Conservation (phyloP, 495 filamentous ascomycete genomes). For the Penicilliopsis zonata region DNA sequence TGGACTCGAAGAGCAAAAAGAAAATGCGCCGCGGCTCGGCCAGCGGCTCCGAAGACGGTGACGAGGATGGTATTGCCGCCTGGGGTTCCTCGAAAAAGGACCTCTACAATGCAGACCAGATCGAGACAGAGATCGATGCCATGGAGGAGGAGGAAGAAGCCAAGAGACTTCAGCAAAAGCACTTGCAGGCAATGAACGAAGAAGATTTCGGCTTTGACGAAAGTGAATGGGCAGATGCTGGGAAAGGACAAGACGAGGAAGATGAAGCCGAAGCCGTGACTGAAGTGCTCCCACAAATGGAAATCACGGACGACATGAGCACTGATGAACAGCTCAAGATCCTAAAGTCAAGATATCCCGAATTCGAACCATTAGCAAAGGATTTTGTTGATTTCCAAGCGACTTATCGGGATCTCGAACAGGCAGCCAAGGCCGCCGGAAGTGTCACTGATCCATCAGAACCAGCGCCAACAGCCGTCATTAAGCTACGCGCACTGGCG, state of each 20-base stretch:
- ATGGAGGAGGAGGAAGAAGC: slow-evolving; percentile 88
- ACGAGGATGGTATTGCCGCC: slow-evolving; percentile 63
- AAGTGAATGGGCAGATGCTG: slow-evolving; percentile 57
- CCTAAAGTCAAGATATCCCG: slow-evolving; percentile 71
- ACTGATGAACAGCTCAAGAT: slow-evolving; percentile 64
- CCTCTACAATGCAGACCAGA: slow-evolving; percentile 83
- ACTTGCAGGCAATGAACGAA: slow-evolving; percentile 70
- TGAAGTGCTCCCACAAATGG: slow-evolving; percentile 70
- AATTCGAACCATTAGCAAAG: slow-evolving; percentile 74
- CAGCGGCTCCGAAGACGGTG: slow-evolving; percentile 38
- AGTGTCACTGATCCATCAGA: slow-evolving; percentile 17
- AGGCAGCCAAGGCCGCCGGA: slow-evolving; percentile 44
- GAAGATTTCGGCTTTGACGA: slow-evolving; percentile 90
- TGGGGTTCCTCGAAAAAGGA: slow-evolving; percentile 83
- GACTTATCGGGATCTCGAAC: slow-evolving; percentile 41
- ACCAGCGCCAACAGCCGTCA: slow-evolving; percentile 37
- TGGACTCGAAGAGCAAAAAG: slow-evolving; percentile 8
- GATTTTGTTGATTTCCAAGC: slow-evolving; percentile 66
- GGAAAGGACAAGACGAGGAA: slow-evolving; percentile 21
- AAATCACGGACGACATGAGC: slow-evolving; percentile 69
- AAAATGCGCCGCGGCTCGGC: slow-evolving; percentile 13
- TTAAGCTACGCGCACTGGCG: slow-evolving; percentile 63
- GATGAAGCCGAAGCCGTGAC: slow-evolving; percentile 44
- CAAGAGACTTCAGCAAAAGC: slow-evolving; percentile 76
- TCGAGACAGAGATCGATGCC: slow-evolving; percentile 85